Base-by-base conservation (phyloP, 441 rosid genomes). In the Biscutella auriculata region DNA sequence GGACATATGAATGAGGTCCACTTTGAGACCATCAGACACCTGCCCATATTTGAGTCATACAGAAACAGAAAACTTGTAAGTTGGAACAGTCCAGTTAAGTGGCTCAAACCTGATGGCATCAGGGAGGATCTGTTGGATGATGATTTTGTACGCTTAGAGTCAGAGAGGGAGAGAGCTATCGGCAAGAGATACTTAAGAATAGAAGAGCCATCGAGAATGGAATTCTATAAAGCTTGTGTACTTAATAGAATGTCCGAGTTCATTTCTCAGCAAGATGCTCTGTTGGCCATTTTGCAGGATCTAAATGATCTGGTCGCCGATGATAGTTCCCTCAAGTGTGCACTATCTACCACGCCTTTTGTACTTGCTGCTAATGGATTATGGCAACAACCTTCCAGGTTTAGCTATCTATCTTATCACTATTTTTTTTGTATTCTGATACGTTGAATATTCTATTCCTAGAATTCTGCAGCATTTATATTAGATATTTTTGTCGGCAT, bases 341-440 rank as follows among this genome's bases (percentile, higher is more conserved):
- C 77, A 41, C 69, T 93, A 63, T 85, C 89, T 5, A 45, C 52
- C 6, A 79, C 78, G 4, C 90, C 96, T 60, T 89, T 93, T 77
- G 93, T 93, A 73, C 81, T 87, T 56, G 82, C 89, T 44, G 95
- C 85, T 43, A 69, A 93, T 71, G 96, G 97, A 73, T 75, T 77
- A 52, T 93, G 99, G 99, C 87, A 82, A 77, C 85, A 82, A 43
- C 95, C 99, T 54, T 89, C 91, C 60, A 87, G 99, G 99, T 89
- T 17, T 59, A 17, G 70, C 44, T 32, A 36, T 65, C 60, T 32
- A 36, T 65, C 62, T 46, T 54, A 35, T 17, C 35, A 30, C 28
- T n/a, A n/a, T n/a, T 56, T 27, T 59, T 40, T 67, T 10, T 23
- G 28, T 64, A 6, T 45, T 40, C 40, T 48, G 9, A n/a, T 43